phyloP scores from a whole-genome alignment of 805 yeast species.

The Candida chilensis region DNA sequence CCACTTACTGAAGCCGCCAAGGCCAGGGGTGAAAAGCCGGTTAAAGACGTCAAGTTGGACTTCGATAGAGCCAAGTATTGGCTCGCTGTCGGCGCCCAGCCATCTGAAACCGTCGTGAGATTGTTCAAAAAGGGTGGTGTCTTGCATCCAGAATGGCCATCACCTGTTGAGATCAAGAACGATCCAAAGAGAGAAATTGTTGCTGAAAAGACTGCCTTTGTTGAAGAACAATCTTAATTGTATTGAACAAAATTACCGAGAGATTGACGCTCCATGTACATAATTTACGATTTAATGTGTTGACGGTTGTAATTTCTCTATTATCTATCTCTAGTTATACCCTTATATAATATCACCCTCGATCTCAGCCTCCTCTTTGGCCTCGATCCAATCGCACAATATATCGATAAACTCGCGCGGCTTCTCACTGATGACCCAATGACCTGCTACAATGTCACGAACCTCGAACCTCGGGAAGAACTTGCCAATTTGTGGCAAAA shows the following conservation, averaged over 20 bases:
- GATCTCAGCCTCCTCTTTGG: conserved; percentile 29
- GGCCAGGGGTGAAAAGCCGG: conserved; percentile 45
- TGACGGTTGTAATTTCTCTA: no score
- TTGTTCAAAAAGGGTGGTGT: conserved; percentile 74
- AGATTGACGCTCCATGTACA: no score
- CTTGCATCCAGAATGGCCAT: conserved; percentile 51
- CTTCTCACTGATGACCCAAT: conserved; percentile 87
- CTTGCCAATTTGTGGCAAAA: conserved; percentile 58
- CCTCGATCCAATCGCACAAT: conserved; percentile 54
- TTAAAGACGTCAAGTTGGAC: conserved; percentile 76
- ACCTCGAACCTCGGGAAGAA: conserved; percentile 75
- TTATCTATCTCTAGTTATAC: no score
- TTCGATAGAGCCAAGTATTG: conserved; percentile 89
- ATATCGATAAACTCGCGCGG: conserved; percentile 65
- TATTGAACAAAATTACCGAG: no score
- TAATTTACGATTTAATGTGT: no score
- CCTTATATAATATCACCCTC: no score
- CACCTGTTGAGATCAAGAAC: conserved; percentile 26
- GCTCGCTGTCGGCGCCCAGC: conserved; percentile 97
- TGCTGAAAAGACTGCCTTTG: not conserved
- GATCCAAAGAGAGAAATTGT: conserved; percentile 3
- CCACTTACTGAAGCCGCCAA: conserved; percentile 57
- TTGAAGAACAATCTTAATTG: no score
- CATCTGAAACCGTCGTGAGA: conserved; percentile 71
- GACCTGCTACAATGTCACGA: conserved; percentile 76